Percentiles rank a stretch among this genome's conserved stretches.
Conservation (phyloP, 768 basidiomycete genomes). For the Xerocomus brunneocitrinus region DNA sequence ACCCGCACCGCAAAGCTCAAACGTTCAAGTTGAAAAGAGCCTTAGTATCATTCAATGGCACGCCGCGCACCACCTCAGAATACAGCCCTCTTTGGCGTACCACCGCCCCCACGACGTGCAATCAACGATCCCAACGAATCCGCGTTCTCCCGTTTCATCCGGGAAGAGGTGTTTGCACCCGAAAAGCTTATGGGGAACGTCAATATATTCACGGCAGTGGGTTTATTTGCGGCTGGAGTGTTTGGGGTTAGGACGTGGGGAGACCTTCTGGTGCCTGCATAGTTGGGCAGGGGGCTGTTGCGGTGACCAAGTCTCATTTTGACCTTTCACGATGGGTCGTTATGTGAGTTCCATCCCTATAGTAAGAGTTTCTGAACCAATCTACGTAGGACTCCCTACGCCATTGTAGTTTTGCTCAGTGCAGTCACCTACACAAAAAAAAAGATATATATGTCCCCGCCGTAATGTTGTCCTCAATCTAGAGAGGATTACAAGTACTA, state of each 20-base stretch:
- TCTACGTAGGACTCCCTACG: constrained; percentile 1
- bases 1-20: neutral
- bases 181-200: constrained; percentile 75
- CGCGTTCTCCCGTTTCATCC: constrained; percentile 47
- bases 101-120: constrained; percentile 39
- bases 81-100: constrained; percentile 45
- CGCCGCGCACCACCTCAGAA: constrained; percentile 60
- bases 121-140: constrained; percentile 60
- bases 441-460: constrained; percentile 17
- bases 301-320: neutral
- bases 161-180: constrained; percentile 64
- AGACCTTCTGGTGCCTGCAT: constrained; percentile 68
- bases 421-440: constrained; percentile 8
- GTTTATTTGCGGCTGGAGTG: constrained; percentile 68
- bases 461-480: constrained; percentile 17
- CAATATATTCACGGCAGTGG: constrained; percentile 59
- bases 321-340: neutral
- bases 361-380: neutral
- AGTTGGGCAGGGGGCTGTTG: neutral
- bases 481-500: constrained; percentile 14
- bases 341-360: constrained; percentile 4
- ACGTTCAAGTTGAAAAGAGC: constrained; percentile 2
- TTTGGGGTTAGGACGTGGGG: constrained; percentile 73
- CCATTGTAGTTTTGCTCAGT: constrained; percentile 3
- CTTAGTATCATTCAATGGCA: constrained; percentile 46